A percentile compares a stretch with the other conserved stretches of the same genome.
Conservation (phyloP, 305 asterid genomes). For the Solanum chacoense region DNA sequence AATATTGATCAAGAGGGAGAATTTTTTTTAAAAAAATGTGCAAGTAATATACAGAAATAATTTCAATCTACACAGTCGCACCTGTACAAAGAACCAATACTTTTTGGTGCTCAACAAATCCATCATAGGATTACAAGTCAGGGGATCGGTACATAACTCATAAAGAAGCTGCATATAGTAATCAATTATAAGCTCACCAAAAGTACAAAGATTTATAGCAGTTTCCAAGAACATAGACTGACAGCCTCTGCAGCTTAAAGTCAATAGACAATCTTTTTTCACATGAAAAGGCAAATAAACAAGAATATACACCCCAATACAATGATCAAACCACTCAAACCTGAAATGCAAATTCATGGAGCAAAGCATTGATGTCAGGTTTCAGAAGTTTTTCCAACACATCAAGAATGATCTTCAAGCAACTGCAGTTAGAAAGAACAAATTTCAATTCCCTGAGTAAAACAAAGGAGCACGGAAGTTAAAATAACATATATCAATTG, state of each 20-base stretch:
- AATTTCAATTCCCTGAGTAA: constrained; percentile 4
- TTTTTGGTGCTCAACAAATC: constrained; percentile 70
- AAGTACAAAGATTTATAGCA: constrained; percentile 1
- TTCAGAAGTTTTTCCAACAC: constrained; percentile 65
- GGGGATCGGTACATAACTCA: constrained; percentile 78
- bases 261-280: neutral
- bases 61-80: constrained; percentile 7
- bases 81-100: constrained; percentile 89
- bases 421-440: constrained; percentile 34
- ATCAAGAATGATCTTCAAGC: constrained; percentile 94
- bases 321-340: constrained; percentile 23
- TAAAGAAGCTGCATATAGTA: constrained; percentile 63
- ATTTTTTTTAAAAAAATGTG: neutral
- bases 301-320: constrained; percentile 6
- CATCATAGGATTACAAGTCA: constrained; percentile 71
- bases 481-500: neutral
- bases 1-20: constrained; percentile 1
- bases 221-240: neutral
- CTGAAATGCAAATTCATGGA: constrained; percentile 96
- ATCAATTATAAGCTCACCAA: constrained; percentile 15
- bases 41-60: neutral
- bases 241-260: neutral
- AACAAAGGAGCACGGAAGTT: neutral
- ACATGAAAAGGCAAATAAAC: constrained; percentile 1
- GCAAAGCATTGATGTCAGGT: constrained; percentile 82